Evolutionary conservation across 75 land plant species (phyloP), one percentile per base, ranked within the genome.

Genomic region (Azolla pinnata): DNA sequence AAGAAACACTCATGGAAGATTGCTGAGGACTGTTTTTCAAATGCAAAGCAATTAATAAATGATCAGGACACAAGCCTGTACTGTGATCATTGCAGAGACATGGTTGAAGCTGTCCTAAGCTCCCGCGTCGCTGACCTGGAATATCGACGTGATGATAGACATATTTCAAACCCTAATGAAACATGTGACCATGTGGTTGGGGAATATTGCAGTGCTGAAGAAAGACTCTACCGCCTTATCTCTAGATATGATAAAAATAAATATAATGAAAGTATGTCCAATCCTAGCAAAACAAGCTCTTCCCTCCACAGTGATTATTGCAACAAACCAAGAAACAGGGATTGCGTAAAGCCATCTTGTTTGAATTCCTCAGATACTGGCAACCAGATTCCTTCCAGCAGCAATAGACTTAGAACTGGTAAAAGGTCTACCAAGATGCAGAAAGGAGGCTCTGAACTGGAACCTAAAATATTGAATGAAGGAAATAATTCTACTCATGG

Each of bases 81-180:
- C 12, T 87, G 92, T 65, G 40, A 49, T 12, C 60, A 46, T 28
- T 87, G 92, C 63, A 73, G 60, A 59, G 27, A 74, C 62, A 53
- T 64, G 8, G 63, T 66, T 33, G 72, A 76, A 47, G 79, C 57
- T 59, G 48, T 34, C 31, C 60, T 90, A 28, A 67, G 68, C 52
- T 61, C 77, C 58, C 79, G 83, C 52, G 40, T 73, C 66, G 91
- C 81, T 31, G 85, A 90, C 66, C 30, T 87, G 28, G 66, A 31
- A 26, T 67, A 78, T 12, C 74, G 68, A 8, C 44, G 52, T 0
- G 31, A 23, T 48, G 40, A 26, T 31, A 21, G 12, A 10, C 44
- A 59, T 20, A 4, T 29, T 17, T 17, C 18, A 19, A 14, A 38
- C 38, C 34, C 28, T 31, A 10, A 10, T 0, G 30, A 62, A 42